Percentiles rank a stretch among this genome's conserved stretches.
Evolutionary conservation across 2,329 filamentous ascomycete species (phyloP).

Genomic region (Scedosporium minutisporum): DNA sequence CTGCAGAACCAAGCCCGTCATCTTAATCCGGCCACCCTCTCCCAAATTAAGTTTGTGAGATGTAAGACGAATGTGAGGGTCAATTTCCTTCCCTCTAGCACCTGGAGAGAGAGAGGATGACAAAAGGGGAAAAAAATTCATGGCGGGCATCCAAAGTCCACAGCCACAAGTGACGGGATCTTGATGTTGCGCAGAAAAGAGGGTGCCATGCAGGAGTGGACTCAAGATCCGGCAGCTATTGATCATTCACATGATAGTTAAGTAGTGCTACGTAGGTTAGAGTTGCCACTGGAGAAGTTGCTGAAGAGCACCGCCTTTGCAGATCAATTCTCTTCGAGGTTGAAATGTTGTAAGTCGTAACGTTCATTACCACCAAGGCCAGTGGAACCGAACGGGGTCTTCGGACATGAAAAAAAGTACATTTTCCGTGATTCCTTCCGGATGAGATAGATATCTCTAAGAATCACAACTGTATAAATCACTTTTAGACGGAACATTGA

Average conservation of each 20-base stretch:
- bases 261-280: neutral
- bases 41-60: neutral
- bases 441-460: too few species aligned
- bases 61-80: neutral
- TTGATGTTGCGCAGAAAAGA: neutral
- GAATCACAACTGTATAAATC: too few species aligned
- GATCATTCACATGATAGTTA: neutral
- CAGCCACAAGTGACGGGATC: too few species aligned
- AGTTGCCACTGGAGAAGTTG: neutral
- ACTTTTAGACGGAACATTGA: too few species aligned
- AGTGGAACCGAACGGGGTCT: too few species aligned
- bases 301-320: neutral
- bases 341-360: too few species aligned
- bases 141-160: neutral
- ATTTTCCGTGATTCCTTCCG: too few species aligned
- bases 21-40: neutral
- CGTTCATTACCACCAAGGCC: too few species aligned
- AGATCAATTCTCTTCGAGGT: too few species aligned
- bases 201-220: neutral
- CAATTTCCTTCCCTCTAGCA: too few species aligned
- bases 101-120: neutral
- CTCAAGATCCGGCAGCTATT: neutral
- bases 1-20: neutral
- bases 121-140: neutral
- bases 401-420: too few species aligned